Base-by-base conservation (phyloP, 495 filamentous ascomycete species). In the Talaromyces liani region DNA sequence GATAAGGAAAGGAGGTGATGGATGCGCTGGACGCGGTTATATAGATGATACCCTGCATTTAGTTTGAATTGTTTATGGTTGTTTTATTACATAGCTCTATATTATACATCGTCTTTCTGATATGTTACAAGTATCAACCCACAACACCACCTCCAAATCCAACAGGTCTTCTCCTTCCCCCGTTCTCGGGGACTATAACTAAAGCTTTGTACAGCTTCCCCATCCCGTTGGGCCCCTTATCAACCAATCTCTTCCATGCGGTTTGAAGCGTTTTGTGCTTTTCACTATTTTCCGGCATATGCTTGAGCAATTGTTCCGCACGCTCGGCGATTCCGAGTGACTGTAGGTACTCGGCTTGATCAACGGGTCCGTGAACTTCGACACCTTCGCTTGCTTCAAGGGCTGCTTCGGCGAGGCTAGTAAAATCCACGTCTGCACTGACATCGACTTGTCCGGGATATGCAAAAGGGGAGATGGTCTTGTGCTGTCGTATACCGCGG, bases 141-240 rank as follows among this genome's bases (percentile, higher is more conserved):
- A 57, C 55, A 39, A 95, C 81, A 71, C 85, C 83, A 16, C 93
- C 93, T 0, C 93, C 94, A 81, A 98, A 97, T 24, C 94, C 94
- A 66, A 97, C 91, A 8, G 94, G 94, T 41, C 87, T 80, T 65
- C 88, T 80, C 70, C 74, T 76, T 3, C 91, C 92, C 20, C 79
- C 84, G 66, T 86, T 87, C 74, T 91, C 89, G 0, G 94, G 94
- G 68, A 98, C 75, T 66, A 98, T 90, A 31, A 93, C 88, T 83
- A 98, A 81, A 8, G 85, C 92, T 79, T 97, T 97, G 70, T 98
- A 98, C 55, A 97, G 74, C 77, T 87, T 89, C 2, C 94, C 94
- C 94, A 98, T 98, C 0, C 90, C 92, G 55, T 82, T 84, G 12
- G 83, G 86, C 0, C 88, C 84, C 39, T 88, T 79, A 72, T 94